phyloP scores from a whole-genome alignment of 192 early-diverging fungal species.

The Podila epigama region DNA sequence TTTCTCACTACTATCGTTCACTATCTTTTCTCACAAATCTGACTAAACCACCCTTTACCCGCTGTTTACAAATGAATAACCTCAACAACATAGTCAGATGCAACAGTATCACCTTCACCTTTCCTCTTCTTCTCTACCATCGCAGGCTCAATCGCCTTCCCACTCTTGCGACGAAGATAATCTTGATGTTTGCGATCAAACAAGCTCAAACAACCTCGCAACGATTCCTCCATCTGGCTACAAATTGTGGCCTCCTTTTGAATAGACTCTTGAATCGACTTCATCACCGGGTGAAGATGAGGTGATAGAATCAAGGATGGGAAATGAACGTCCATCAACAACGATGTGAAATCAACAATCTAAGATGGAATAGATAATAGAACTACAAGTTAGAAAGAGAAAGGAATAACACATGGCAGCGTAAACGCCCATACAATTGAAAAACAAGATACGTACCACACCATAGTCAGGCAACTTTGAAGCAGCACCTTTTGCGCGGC shows the following conservation, averaged over 20 bases:
- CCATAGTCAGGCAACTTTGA: constrained; percentile 40
- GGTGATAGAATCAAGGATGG: constrained; percentile 56
- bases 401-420: background rate
- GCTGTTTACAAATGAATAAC: constrained; percentile 59
- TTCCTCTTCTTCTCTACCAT: constrained; percentile 50
- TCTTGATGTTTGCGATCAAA: constrained; percentile 53
- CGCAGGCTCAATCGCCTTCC: constrained; percentile 12
- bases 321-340: constrained; percentile 58
- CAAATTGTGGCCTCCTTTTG: constrained; percentile 28
- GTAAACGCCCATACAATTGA: background rate
- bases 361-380: constrained; percentile 10
- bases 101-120: constrained; percentile 54
- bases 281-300: constrained; percentile 47
- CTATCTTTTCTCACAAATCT: background rate
- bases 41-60: no score
- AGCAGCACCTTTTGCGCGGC: constrained; percentile 14
- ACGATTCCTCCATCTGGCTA: constrained; percentile 42
- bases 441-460: constrained; percentile 11
- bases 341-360: constrained; percentile 53
- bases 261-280: constrained; percentile 28
- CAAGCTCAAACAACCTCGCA: constrained; percentile 49
- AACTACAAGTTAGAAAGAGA: constrained; percentile 1
- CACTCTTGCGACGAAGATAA: constrained; percentile 25
- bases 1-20: no score
- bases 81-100: constrained; percentile 58